Percentiles rank a stretch among this genome's conserved stretches.
These are phyloP conservation scores for Puccinia hordei DNA, from an alignment of 1,284 basidiomycete genomes.

Conservation along the genomic window DNA sequence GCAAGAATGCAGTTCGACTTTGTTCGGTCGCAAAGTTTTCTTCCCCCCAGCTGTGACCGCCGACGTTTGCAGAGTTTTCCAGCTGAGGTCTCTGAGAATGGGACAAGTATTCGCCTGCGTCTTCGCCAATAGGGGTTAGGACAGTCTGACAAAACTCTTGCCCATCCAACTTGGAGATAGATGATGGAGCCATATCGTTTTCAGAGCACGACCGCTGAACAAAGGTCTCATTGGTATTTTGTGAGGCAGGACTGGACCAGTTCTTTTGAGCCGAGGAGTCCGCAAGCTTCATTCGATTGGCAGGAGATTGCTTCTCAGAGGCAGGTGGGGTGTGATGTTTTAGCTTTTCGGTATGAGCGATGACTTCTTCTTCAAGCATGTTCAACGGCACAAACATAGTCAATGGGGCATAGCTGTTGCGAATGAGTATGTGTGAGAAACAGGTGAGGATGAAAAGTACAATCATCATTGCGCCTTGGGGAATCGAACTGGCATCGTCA, in stretches of 20 bases:
- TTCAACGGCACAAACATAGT: constrained; percentile 47
- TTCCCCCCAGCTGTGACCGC: constrained; percentile 8
- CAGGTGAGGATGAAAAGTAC: constrained; percentile 26
- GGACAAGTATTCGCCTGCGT: not conserved
- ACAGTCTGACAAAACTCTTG: constrained; percentile 22
- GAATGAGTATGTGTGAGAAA: constrained; percentile 38
- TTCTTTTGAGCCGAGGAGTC: not conserved
- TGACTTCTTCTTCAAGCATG: constrained; percentile 25
- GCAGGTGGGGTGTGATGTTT: not conserved
- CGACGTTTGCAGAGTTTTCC: not conserved
- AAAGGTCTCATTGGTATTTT: not conserved
- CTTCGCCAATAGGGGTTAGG: constrained; percentile 30
- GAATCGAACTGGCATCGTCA: constrained; percentile 26
- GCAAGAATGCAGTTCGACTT: constrained; percentile 36
- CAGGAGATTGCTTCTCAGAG: constrained; percentile 11
- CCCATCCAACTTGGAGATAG: not conserved
- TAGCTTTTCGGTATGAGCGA: not conserved
- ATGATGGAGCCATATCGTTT: not conserved
- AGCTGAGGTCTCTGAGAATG: not conserved
- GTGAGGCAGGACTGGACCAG: not conserved
- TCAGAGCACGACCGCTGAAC: constrained; percentile 10
- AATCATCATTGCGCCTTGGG: constrained; percentile 41
- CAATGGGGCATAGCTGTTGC: constrained; percentile 41
- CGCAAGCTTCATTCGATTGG: not conserved
- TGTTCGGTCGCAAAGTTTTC: constrained; percentile 32